Evolutionary conservation across 345 rosid species (phyloP).

Genomic region (Noccaea caerulescens): DNA sequence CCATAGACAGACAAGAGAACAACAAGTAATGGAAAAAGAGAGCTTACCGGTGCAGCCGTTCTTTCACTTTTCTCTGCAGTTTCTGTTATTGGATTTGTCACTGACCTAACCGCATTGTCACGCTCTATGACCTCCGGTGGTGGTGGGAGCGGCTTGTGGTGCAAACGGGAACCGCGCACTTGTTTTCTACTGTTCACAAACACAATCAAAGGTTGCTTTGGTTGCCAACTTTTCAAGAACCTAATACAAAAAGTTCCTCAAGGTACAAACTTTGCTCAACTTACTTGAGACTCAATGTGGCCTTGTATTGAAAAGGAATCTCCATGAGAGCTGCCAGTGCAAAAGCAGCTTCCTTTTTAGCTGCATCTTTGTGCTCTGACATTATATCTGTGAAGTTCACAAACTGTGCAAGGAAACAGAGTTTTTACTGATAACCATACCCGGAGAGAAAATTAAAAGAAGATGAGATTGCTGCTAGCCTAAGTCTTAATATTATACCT

Average conservation of each 20-base stretch:
- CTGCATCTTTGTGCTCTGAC: constrained; percentile 63
- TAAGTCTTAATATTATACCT: constrained; percentile 50
- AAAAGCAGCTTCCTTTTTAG: constrained; percentile 82
- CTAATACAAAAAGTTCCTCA: neutral
- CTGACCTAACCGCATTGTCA: constrained; percentile 55
- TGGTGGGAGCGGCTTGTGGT: constrained; percentile 68
- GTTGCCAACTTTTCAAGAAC: constrained; percentile 20
- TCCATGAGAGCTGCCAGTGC: constrained; percentile 99
- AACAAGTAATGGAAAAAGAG: neutral
- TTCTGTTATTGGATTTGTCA: constrained; percentile 36
- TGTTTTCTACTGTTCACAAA: constrained; percentile 49
- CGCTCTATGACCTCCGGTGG: constrained; percentile 71
- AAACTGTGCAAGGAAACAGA: constrained; percentile 53
- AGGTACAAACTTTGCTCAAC: constrained; percentile 43
- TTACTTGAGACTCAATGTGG: constrained; percentile 62
- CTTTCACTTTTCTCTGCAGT: constrained; percentile 49
- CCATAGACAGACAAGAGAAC: neutral
- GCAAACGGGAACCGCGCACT: constrained; percentile 36
- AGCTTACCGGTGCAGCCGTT: constrained; percentile 48
- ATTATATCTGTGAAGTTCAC: constrained; percentile 89
- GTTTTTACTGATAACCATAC: neutral
- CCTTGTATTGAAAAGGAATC: constrained; percentile 86
- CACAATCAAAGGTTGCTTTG: constrained; percentile 31
- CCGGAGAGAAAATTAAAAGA: neutral
- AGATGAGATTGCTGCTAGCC: constrained; percentile 5